Evolutionary conservation across 768 basidiomycete genomes (phyloP).

Genomic region (Psilocybe subaeruginosa): DNA sequence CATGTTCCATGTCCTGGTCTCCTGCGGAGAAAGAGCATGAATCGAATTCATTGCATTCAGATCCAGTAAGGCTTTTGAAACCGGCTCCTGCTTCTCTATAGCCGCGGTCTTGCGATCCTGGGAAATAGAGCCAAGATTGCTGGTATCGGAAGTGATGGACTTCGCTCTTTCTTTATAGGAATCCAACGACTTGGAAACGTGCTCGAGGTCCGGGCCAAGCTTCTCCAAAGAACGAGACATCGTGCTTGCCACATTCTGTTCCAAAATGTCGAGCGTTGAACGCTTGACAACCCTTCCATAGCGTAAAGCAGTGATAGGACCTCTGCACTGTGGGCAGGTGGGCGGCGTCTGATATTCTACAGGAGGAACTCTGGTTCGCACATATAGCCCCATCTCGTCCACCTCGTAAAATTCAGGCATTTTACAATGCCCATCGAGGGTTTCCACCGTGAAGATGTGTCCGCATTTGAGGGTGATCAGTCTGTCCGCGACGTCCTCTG

Average conservation of each 20-base stretch:
- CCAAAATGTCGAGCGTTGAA: slow-evolving; percentile 65
- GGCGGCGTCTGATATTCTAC: slow-evolving; percentile 38
- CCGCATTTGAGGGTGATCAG: slow-evolving; percentile 66
- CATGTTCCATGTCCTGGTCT: slow-evolving; percentile 38
- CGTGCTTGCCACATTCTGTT: slow-evolving; percentile 57
- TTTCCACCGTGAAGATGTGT: slow-evolving; percentile 73
- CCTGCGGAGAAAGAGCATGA: slow-evolving; percentile 11
- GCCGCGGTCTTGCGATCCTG: neutral
- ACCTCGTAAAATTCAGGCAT: slow-evolving; percentile 54
- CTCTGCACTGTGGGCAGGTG: slow-evolving; percentile 64
- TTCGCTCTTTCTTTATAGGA: slow-evolving; percentile 4
- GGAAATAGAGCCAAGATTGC: neutral
- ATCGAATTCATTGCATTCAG: slow-evolving; percentile 4
- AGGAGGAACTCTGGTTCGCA: slow-evolving; percentile 43
- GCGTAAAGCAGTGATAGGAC: slow-evolving; percentile 56
- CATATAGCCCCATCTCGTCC: slow-evolving; percentile 41
- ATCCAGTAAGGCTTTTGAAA: neutral
- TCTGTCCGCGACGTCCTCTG: slow-evolving; percentile 43
- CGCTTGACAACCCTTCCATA: slow-evolving; percentile 67
- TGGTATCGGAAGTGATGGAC: slow-evolving; percentile 1
- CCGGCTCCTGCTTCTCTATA: slow-evolving; percentile 3
- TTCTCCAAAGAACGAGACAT: slow-evolving; percentile 40
- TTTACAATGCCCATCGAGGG: slow-evolving; percentile 61
- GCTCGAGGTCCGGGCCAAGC: slow-evolving; percentile 1
- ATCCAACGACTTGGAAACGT: neutral